phyloP scores from a whole-genome alignment of 1,139 yeast species.

The Blastobotrys petasosporus region DNA sequence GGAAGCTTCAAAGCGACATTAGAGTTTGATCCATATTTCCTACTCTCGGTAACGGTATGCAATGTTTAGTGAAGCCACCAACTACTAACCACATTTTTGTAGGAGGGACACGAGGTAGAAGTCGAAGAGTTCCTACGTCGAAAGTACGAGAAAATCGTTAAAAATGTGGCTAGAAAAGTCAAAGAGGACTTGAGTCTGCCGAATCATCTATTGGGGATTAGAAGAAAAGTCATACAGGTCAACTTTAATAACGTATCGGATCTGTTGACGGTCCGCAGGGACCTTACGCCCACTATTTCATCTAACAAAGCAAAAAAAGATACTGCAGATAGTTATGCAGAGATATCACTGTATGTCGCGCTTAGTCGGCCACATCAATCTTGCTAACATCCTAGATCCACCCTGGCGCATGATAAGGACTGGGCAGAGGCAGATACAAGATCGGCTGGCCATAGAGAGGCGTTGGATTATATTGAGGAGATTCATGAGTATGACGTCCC shows the following conservation, averaged over 20 bases:
- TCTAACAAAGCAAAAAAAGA: constrained; percentile 61
- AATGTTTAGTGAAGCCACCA: background rate
- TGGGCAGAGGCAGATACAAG: constrained; percentile 17
- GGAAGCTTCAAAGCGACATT: constrained; percentile 87
- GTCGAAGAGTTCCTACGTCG: constrained; percentile 81
- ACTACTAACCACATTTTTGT: background rate
- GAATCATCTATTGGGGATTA: constrained; percentile 79
- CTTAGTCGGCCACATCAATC: background rate
- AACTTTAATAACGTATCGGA: constrained; percentile 73
- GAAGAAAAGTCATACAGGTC: constrained; percentile 58
- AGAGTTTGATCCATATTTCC: constrained; percentile 82
- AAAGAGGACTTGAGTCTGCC: constrained; percentile 79
- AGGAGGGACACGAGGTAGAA: constrained; percentile 49
- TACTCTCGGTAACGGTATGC: constrained; percentile 54
- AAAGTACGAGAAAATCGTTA: constrained; percentile 57
- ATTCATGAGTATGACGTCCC: constrained; percentile 95
- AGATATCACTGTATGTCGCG: constrained; percentile 39
- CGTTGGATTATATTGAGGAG: constrained; percentile 65
- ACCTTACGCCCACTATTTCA: constrained; percentile 61
- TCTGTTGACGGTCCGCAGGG: constrained; percentile 64
- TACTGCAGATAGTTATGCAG: constrained; percentile 65
- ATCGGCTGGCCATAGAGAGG: constrained; percentile 36
- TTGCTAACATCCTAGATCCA: constrained; percentile 8
- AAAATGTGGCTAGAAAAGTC: constrained; percentile 46
- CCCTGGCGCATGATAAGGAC: constrained; percentile 19